phyloP scores from a whole-genome alignment of 2,329 filamentous ascomycete species.

The Epichloe sp. region DNA sequence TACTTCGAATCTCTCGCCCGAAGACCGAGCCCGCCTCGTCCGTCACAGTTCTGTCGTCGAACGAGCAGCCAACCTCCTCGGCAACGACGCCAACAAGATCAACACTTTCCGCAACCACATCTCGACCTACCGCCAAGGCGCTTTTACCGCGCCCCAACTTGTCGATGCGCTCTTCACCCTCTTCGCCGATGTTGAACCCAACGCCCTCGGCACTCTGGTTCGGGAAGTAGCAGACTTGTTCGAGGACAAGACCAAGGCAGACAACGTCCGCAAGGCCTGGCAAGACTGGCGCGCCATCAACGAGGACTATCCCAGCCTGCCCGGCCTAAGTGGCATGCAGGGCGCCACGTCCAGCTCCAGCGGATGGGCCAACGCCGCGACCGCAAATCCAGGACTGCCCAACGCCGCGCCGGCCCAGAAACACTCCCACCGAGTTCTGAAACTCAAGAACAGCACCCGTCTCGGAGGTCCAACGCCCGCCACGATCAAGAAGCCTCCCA shows the following conservation, averaged over 20 bases:
- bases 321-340: slow-evolving; percentile 57
- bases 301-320: slow-evolving; percentile 85
- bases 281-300: slow-evolving; percentile 93
- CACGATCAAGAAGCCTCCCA: background rate
- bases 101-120: slow-evolving; percentile 66
- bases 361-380: slow-evolving; percentile 48
- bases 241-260: slow-evolving; percentile 65
- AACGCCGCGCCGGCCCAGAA: slow-evolving; percentile 29
- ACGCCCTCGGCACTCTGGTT: slow-evolving; percentile 75
- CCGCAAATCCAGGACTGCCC: slow-evolving; percentile 37
- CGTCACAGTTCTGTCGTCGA: slow-evolving; percentile 79
- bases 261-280: slow-evolving; percentile 69
- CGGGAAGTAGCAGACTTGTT: slow-evolving; percentile 89
- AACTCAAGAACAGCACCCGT: slow-evolving; percentile 45
- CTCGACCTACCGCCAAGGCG: slow-evolving; percentile 60
- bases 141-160: slow-evolving; percentile 59
- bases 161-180: slow-evolving; percentile 80
- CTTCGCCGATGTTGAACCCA: slow-evolving; percentile 64
- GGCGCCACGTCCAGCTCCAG: slow-evolving; percentile 43
- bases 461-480: slow-evolving; percentile 23
- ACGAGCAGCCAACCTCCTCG: slow-evolving; percentile 67
- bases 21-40: slow-evolving; percentile 68
- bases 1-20: slow-evolving; percentile 45
- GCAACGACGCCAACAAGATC: slow-evolving; percentile 64
- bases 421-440: slow-evolving; percentile 41